These are phyloP conservation scores for Patellifolia procumbens DNA, from an alignment of 179 eudicot genomes.

Conservation along the genomic window DNA sequence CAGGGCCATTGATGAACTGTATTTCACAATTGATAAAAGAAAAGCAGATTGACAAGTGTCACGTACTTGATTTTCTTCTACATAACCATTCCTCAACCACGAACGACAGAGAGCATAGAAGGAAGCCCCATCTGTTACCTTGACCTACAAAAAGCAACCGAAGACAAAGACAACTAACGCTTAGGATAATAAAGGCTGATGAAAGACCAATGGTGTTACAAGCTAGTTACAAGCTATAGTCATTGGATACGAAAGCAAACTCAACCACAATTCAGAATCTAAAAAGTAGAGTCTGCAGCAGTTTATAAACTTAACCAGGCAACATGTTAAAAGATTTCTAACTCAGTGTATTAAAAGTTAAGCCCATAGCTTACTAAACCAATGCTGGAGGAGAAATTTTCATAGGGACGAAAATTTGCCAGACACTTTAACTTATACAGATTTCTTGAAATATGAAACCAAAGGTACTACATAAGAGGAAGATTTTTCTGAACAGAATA, in stretches of 20 bases:
- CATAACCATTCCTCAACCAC: conserved; percentile 84
- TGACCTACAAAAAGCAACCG: conserved; percentile 49
- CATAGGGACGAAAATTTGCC: too few relatives aligned
- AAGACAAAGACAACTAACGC: too few relatives aligned
- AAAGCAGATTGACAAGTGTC: conserved; percentile 8
- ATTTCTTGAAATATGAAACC: too few relatives aligned
- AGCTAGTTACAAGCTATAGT: background rate
- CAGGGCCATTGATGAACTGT: background rate
- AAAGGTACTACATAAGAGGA: too few relatives aligned
- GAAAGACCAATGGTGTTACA: background rate
- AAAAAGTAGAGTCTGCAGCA: background rate
- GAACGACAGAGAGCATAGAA: conserved; percentile 87
- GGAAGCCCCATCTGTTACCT: conserved; percentile 59
- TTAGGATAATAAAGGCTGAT: background rate
- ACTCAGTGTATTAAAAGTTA: too few relatives aligned
- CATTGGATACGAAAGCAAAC: background rate
- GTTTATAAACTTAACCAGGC: background rate
- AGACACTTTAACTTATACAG: too few relatives aligned
- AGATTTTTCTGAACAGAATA: too few relatives aligned
- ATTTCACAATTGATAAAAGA: background rate
- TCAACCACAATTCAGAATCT: background rate
- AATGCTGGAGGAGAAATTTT: too few relatives aligned
- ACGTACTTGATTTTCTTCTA: conserved; percentile 72
- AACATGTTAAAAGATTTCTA: too few relatives aligned
- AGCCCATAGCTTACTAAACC: too few relatives aligned